Evolutionary conservation across 768 basidiomycete genomes (phyloP).

Genomic region (Nevesoporus exiguus): DNA sequence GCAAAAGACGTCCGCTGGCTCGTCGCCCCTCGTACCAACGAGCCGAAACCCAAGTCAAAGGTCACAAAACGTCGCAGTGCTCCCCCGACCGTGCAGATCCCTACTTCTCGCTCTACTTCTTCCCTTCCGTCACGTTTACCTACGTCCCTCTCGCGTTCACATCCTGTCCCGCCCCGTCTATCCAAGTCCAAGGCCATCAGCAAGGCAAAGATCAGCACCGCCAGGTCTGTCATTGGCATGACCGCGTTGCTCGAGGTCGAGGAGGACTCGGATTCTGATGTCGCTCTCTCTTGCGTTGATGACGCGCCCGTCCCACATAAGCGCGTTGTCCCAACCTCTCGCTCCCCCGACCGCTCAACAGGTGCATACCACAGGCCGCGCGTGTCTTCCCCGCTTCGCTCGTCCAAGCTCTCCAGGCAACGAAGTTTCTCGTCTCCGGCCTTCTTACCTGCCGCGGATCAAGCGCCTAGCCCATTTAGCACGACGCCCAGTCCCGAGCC

Average conservation of each 20-base stretch:
- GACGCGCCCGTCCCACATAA: slow-evolving; percentile 15
- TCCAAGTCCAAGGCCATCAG: slow-evolving; percentile 25
- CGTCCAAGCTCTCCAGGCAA: slow-evolving; percentile 25
- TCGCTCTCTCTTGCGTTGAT: not conserved
- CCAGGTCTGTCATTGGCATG: slow-evolving; percentile 52
- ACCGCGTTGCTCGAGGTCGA: slow-evolving; percentile 52
- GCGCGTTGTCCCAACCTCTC: slow-evolving; percentile 13
- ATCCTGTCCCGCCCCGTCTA: slow-evolving; percentile 17
- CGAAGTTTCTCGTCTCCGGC: slow-evolving; percentile 33
- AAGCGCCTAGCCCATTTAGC: slow-evolving; percentile 1
- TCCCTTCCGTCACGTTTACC: slow-evolving; percentile 17
- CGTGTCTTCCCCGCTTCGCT: slow-evolving; percentile 24
- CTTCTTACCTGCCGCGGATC: slow-evolving; percentile 4
- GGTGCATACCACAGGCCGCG: slow-evolving; percentile 18
- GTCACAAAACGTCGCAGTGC: slow-evolving; percentile 17
- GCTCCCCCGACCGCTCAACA: slow-evolving; percentile 7
- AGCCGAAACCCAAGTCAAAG: slow-evolving; percentile 22
- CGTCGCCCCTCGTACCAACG: slow-evolving; percentile 32
- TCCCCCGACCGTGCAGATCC: slow-evolving; percentile 9
- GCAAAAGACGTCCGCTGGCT: slow-evolving; percentile 68
- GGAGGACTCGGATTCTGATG: slow-evolving; percentile 37
- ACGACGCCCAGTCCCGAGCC: not conserved
- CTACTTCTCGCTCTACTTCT: slow-evolving; percentile 22
- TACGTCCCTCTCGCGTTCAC: slow-evolving; percentile 6
- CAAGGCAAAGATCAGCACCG: slow-evolving; percentile 33